phyloP scores from a whole-genome alignment of 106 monocot genomes.

The Dioscorea zingiberensis region DNA sequence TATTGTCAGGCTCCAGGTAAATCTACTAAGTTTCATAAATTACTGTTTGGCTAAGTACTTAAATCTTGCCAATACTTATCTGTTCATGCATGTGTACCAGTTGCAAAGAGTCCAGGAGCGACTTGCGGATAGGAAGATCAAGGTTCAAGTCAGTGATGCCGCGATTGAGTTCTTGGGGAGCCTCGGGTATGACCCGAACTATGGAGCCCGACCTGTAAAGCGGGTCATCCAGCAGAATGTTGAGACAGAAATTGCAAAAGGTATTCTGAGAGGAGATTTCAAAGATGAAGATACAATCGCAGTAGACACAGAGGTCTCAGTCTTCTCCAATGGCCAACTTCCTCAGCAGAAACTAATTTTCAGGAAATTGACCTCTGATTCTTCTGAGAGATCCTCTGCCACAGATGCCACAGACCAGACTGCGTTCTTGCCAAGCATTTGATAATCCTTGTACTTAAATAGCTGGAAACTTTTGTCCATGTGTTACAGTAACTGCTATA shows the following conservation, averaged over 20 bases:
- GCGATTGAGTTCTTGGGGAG: constrained; percentile 75
- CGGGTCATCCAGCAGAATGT: constrained; percentile 93
- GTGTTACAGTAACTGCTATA: too few relatives aligned
- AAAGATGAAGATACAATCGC: constrained; percentile 78
- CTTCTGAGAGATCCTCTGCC: constrained; percentile 16
- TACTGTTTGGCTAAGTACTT: neutral
- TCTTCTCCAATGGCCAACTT: constrained; percentile 74
- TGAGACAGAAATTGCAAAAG: constrained; percentile 92
- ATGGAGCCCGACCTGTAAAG: constrained; percentile 98
- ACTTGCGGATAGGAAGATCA: constrained; percentile 76
- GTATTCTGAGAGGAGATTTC: constrained; percentile 90
- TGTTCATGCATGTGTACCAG: constrained; percentile 26
- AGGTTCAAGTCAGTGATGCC: constrained; percentile 52
- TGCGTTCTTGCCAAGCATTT: too few relatives aligned
- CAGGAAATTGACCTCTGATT: constrained; percentile 20
- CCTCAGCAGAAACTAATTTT: constrained; percentile 85
- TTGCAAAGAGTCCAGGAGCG: constrained; percentile 75
- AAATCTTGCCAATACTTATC: neutral
- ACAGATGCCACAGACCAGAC: too few relatives aligned
- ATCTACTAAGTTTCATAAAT: neutral
- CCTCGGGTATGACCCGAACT: constrained; percentile 95
- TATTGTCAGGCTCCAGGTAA: constrained; percentile 92
- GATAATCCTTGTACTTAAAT: too few relatives aligned
- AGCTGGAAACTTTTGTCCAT: too few relatives aligned
- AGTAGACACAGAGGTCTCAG: constrained; percentile 78